These are phyloP conservation scores for Plicaturopsis crispa DNA, from an alignment of 768 basidiomycete genomes.

Conservation along the genomic window DNA sequence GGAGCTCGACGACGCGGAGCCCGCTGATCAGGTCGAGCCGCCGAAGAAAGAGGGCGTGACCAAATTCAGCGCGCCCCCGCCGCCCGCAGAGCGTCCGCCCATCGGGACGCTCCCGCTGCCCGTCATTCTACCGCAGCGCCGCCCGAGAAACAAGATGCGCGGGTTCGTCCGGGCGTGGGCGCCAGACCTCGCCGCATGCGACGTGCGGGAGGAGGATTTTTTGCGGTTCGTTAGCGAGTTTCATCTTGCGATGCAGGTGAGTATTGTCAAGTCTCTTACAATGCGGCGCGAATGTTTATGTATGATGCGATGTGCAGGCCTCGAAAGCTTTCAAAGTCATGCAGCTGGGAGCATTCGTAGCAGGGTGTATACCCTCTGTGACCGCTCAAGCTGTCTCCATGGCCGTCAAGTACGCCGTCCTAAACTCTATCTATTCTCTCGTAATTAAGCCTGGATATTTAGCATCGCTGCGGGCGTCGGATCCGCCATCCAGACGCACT, in stretches of 20 bases:
- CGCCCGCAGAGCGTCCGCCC: not conserved
- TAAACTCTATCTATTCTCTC: not conserved
- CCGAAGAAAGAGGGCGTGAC: not conserved
- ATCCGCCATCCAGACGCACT: not conserved
- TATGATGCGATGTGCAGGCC: no score
- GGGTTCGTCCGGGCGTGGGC: not conserved
- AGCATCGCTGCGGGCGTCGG: not conserved
- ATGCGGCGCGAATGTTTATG: no score
- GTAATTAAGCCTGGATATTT: not conserved
- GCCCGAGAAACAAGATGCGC: not conserved
- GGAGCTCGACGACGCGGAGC: not conserved
- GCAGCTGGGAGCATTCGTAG: no score
- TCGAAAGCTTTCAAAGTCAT: no score
- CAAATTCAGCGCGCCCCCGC: not conserved
- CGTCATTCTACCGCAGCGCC: not conserved
- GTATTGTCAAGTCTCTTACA: no score
- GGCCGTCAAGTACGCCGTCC: no score
- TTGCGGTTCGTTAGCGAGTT: not conserved
- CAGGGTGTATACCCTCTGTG: no score
- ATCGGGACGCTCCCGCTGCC: not conserved
- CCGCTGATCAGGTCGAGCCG: not conserved
- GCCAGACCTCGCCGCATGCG: not conserved
- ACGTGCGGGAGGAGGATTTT: not conserved
- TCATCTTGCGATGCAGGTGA: not conserved
- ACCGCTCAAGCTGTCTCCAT: not conserved